These are phyloP conservation scores for Fragilaria radians DNA, from an alignment of 108 stramenopile genomes.

Conservation along the genomic window DNA sequence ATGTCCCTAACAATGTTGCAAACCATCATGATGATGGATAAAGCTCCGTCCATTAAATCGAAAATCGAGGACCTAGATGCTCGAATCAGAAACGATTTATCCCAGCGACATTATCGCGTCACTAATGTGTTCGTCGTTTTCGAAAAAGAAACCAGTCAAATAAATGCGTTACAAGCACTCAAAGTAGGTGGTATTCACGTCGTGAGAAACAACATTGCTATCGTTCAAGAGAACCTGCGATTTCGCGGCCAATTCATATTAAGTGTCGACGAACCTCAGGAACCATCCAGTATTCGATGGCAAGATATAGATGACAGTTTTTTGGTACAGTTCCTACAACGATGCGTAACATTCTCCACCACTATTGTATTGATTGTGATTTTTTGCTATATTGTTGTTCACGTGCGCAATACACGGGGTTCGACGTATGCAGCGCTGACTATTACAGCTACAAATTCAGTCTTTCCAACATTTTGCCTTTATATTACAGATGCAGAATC, in stretches of 20 bases:
- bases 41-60: not conserved
- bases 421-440: constrained; percentile 1
- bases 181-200: constrained; percentile 10
- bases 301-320: constrained; percentile 39
- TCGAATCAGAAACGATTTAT: constrained; percentile 23
- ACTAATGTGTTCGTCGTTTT: constrained; percentile 11
- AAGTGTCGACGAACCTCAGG: constrained; percentile 18
- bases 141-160: constrained; percentile 4
- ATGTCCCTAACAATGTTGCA: not conserved
- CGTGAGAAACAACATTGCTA: not conserved
- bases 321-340: constrained; percentile 19
- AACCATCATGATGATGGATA: not conserved
- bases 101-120: not conserved
- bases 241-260: constrained; percentile 20
- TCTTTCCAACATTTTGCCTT: not conserved
- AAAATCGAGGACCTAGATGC: constrained; percentile 26
- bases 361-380: constrained; percentile 24
- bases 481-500: constrained; percentile 6
- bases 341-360: constrained; percentile 24
- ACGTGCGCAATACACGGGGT: constrained; percentile 28
- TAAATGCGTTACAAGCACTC: not conserved
- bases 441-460: constrained; percentile 5
- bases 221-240: not conserved
- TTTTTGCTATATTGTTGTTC: constrained; percentile 21
- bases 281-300: constrained; percentile 50